phyloP scores from a whole-genome alignment of 2,329 filamentous ascomycete species.

The Talaromyces sp. region DNA sequence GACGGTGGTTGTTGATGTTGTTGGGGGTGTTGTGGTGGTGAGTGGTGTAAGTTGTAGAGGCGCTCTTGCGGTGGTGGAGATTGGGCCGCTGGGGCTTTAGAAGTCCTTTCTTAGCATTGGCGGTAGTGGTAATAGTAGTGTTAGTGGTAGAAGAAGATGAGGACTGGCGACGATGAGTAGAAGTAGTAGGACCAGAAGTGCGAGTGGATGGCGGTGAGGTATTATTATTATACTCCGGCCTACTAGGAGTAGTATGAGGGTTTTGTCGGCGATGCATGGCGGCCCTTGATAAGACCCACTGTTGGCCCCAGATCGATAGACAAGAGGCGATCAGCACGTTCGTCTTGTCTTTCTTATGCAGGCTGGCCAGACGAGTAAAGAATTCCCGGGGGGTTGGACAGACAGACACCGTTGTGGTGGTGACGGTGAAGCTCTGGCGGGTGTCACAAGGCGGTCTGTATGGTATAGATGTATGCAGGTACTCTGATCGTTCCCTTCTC shows the following conservation, averaged over 20 bases:
- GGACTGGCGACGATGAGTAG: conserved; percentile 20
- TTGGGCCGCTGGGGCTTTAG: conserved; percentile 25
- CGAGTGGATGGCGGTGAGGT: conserved; percentile 35
- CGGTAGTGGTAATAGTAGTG: conserved; percentile 9
- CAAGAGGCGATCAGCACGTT: too few species aligned
- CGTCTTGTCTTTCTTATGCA: not conserved
- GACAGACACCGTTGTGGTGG: not conserved
- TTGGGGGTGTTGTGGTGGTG: too few species aligned
- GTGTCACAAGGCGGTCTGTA: not conserved
- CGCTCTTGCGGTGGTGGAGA: conserved; percentile 27
- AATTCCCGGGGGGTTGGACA: not conserved
- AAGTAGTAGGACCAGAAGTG: conserved; percentile 6
- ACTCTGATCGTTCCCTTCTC: too few species aligned
- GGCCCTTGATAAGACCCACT: not conserved
- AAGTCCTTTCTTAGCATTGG: conserved; percentile 22
- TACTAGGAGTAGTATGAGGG: conserved; percentile 11
- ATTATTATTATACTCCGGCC: conserved; percentile 1
- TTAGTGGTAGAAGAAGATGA: conserved; percentile 13
- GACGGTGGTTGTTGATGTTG: not conserved
- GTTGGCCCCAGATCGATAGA: not conserved
- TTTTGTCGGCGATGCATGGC: conserved; percentile 12
- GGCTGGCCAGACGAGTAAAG: not conserved
- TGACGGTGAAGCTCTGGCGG: not conserved
- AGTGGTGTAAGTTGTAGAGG: conserved; percentile 7
- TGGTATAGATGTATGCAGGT: not conserved